A percentile compares a stretch with the other conserved stretches of the same genome.
These are phyloP conservation scores for Mrakia gelida DNA, from an alignment of 768 basidiomycete genomes.

Conservation along the genomic window DNA sequence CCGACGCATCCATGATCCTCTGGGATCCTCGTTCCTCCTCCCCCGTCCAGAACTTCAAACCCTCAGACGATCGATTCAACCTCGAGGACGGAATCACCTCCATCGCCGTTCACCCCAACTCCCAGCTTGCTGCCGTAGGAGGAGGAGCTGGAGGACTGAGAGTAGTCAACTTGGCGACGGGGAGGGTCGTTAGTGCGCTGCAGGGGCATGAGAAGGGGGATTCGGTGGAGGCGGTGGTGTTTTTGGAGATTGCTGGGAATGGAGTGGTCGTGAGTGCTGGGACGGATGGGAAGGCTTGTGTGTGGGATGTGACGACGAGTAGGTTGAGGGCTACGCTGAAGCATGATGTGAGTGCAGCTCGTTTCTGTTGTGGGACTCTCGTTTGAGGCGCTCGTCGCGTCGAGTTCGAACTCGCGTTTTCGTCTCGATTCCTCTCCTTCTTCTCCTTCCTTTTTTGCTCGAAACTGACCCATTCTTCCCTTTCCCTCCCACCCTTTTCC, in stretches of 20 bases:
- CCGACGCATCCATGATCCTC: constrained; percentile 72
- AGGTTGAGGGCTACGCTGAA: constrained; percentile 72
- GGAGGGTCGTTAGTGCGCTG: constrained; percentile 70
- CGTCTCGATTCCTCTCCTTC: background rate
- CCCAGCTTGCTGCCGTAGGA: constrained; percentile 86
- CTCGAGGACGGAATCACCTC: constrained; percentile 76
- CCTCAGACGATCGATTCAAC: constrained; percentile 67
- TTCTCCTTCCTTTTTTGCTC: constrained; percentile 3
- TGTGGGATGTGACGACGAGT: constrained; percentile 91
- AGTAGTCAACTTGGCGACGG: constrained; percentile 79
- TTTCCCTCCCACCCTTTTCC: background rate
- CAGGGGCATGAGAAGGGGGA: constrained; percentile 81
- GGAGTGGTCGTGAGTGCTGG: constrained; percentile 74
- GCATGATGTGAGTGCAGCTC: constrained; percentile 60
- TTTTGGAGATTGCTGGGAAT: constrained; percentile 64
- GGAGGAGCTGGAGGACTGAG: constrained; percentile 79
- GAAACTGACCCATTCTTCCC: background rate
- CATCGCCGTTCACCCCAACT: constrained; percentile 75
- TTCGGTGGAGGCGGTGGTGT: constrained; percentile 79
- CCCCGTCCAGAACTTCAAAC: constrained; percentile 74
- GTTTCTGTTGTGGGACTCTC: constrained; percentile 22
- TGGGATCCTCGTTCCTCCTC: constrained; percentile 82
- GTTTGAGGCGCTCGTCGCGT: background rate
- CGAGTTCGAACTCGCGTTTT: background rate
- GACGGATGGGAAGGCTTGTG: constrained; percentile 88